Evolutionary conservation across 352 stramenopile species (phyloP).

Genomic region (Phytophthora brassicae): DNA sequence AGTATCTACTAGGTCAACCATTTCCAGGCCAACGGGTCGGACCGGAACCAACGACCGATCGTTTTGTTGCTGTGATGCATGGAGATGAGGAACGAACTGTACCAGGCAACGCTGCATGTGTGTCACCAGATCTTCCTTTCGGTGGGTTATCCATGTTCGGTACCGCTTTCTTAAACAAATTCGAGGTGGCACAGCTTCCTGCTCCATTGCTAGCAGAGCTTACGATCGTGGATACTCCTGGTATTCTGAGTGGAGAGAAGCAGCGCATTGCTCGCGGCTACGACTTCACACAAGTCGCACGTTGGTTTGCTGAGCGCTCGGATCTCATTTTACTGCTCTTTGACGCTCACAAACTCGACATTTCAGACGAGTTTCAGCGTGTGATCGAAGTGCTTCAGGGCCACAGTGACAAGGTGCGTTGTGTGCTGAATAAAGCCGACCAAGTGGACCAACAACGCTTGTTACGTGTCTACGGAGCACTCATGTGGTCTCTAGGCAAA

Average conservation of each 20-base stretch:
- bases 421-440: conserved; percentile 99
- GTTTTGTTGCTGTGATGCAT: conserved; percentile 98
- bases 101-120: conserved; percentile 96
- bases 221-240: conserved; percentile 98
- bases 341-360: conserved; percentile 99
- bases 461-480: conserved; percentile 96
- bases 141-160: conserved; percentile 95
- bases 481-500: conserved; percentile 99
- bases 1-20: conserved; percentile 95
- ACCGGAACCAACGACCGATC: conserved; percentile 98
- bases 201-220: conserved; percentile 94
- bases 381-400: conserved; percentile 96
- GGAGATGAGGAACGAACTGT: conserved; percentile 96
- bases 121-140: conserved; percentile 94
- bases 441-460: conserved; percentile 97
- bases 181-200: conserved; percentile 95
- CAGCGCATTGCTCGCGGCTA: conserved; percentile 96
- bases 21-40: conserved; percentile 97
- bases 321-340: conserved; percentile 99
- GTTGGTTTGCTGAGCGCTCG: conserved; percentile 95
- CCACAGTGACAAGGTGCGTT: conserved; percentile 98
- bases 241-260: conserved; percentile 98
- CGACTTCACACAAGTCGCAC: conserved; percentile 93
- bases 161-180: conserved; percentile 98
- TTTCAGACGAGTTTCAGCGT: conserved; percentile 98